Evolutionary conservation across 495 filamentous ascomycete genomes (phyloP), one percentile per base, ranked within the genome.

Genomic region (Pseudomonodictys pantanalensis): DNA sequence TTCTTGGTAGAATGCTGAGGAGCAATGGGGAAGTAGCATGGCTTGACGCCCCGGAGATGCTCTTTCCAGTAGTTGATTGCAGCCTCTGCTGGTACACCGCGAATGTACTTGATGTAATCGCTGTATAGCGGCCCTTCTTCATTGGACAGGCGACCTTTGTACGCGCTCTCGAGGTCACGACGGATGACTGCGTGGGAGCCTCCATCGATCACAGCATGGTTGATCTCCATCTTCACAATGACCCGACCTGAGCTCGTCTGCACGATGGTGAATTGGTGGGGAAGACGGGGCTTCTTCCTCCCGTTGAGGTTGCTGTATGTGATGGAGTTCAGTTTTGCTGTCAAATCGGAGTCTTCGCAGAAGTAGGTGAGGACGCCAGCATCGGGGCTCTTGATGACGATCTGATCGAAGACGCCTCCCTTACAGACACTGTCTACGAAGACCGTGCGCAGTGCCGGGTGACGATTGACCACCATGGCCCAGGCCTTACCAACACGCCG

Each of bases 361-460:
- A 78, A 64, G 15, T 78, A 68, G 1, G 73, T 64, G 4, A 72
- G 50, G 10, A 77, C 68, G 11, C 70, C 70, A 9, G 69, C 71
- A 29, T 72, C 62, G 0, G 76, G 52, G 0, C 73, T 68, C 60
- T 72, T 81, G 59, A 80, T 58, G 11, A 82, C 78, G 9, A 83
- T 67, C 57, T 85, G 82, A 33, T 82, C 79, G 52, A 81, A 81
- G 0, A 76, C 75, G 10, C 78, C 77, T 24, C 76, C 76, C 18
- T 75, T 75, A 59, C 75, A 77, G 26, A 73, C 75, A 60, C 77
- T 81, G 44, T 82, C 77, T 25, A 81, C 68, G 60, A 86, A 84
- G 5, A 79, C 67, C 0, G 83, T 84, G 32, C 83, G 68, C 10
- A 86, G 68, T 1, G 78, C 69, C 7, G 80, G 72, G 49, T 87